Base-by-base conservation (phyloP, 2,329 filamentous ascomycete species). In the Arthrinium puccinioides region DNA sequence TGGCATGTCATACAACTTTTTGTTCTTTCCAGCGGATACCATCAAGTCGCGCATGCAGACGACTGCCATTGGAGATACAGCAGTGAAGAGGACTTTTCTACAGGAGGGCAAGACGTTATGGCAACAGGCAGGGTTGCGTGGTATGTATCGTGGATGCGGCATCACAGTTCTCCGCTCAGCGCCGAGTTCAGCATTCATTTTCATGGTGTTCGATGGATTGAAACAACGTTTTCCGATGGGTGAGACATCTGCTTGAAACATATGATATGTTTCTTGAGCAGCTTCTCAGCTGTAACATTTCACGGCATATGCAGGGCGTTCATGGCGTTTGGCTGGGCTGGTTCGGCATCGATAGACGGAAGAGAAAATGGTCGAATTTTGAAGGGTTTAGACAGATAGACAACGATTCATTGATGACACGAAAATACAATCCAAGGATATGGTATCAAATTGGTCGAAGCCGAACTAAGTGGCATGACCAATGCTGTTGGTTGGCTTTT, bases 41-140 rank as follows among this genome's bases (percentile, higher is more conserved):
- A 84, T 98, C 67, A 98, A 98, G 66, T 94, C 86, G 14, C 80
- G 90, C 32, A 95, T 98, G 82, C 92, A 98, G 64, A 98, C 92
- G 0, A 75, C 84, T 37, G 82, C 88, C 5, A 68, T 87, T 29
- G 74, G 72, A 21, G 66, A 69, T 8, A 63, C 67, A 16, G 67
- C 66, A 3, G 41, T 14, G 21, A 62, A 65, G 38, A 72, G 74
- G 28, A 82, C 79, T 0, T 97, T 98, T 53, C 75, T 72, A 64
- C 67, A 72, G 25, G 87, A 94, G 42, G 79, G 81, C 1, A 72
- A 64, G 40, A 71, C 77, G 13, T 62, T 97, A n/a, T 98, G 87
- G 84, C 74, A 70, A 43, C 77, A 87, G 51, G 80, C 89, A 42
- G 92, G 92, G 0, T 42, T 97, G 15, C 82, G 76, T 45, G 90